Base-by-base conservation (phyloP, 331 rosid species). In the Acacia pycnantha region DNA sequence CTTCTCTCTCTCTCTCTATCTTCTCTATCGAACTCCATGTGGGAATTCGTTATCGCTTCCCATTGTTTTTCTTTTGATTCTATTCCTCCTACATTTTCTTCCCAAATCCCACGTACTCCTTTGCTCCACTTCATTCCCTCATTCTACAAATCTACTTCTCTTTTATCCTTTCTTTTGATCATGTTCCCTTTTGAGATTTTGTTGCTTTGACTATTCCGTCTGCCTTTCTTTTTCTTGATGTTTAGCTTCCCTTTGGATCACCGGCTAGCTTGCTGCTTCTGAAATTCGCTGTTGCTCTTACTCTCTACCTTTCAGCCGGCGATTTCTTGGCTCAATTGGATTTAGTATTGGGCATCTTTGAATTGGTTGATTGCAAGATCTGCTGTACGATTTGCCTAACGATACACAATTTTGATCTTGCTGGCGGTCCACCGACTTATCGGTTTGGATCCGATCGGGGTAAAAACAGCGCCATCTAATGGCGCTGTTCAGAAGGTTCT, bases 401-500 rank as follows among this genome's bases (percentile, higher is more conserved):
- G 72, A 70, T 82, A 24, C 35, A 31, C 31, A 33, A 2, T 77
- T 71, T 85, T 87, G 85, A 87, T 92, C 89, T 73, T 46, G 46
- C 21, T 19, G 85, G 82, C 76, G 89, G 59, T 87, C 46, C n/a
- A 79, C 81, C 62, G 26, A 82, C 87, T 83, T 78, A 74, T 79
- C 90, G 97, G 87, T 91, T 93, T 95, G 98, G 97, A 91, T 91
- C 97, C 82, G 90, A 87, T 89, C 93, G 82, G 83, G 86, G 91
- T 77, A 83, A 91, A 82, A 95, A 91, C 98, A 93, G 99, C 99
- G 99, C 98, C 98, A 84, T 88, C 91, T 4, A 77, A 95, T 95
- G 99, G 99, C 98, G 98, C 99, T 95, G 97, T 95, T 95, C 90
- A 89, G 99, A 85, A 87, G 96, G 79, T 91, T 95, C 83, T 95